Base-by-base conservation (phyloP, 2,329 filamentous ascomycete species). In the Alternaria brassicae region DNA sequence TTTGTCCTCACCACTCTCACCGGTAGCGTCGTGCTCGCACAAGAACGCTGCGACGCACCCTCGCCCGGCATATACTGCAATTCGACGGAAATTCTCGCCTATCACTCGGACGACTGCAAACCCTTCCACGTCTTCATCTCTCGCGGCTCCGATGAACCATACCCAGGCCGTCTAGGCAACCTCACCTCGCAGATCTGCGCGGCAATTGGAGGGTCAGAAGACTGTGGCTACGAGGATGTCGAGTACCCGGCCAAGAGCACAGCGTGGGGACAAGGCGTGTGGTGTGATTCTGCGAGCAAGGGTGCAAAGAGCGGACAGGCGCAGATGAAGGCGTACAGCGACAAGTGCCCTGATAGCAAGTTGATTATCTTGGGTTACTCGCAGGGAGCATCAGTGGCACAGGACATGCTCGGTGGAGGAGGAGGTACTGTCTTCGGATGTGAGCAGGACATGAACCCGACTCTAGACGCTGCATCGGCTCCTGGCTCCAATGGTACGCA, bases 331-430 rank as follows among this genome's bases (percentile, higher is more conserved):
- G 65, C 58, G 13, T 72, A 70, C 37, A 62, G 60, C 12, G 57
- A 71, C 37, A 69, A 71, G 48, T 74, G 72, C 34, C 69, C 70
- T 0, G 60, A 73, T 41, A 64, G 62, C 54, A 74, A 72, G 45
- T 54, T 74, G 59, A 68, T 74, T 2, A 48, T 73, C 0, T 28
- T 73, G 17, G 72, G 72, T 3, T 70, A 64, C 25, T 71, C 67
- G 6, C 71, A 74, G 48, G 72, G 72, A 3, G 72, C 53, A 2
- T 60, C 67, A 0, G 72, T 74, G 1, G 63, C 65, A 27, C 65
- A 70, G 53, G 71, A 74, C 47, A 69, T 73, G 44, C 47, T 74
- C 3, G 70, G 71, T 28, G 71, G 72, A n/a, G 71, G 71, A 13
- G 72, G 72, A 15, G 71, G 71, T 8, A 19, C 56, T 10, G 65